Base-by-base conservation (phyloP, 2,329 filamentous ascomycete genomes). In the Macrophomina phaseolina region DNA sequence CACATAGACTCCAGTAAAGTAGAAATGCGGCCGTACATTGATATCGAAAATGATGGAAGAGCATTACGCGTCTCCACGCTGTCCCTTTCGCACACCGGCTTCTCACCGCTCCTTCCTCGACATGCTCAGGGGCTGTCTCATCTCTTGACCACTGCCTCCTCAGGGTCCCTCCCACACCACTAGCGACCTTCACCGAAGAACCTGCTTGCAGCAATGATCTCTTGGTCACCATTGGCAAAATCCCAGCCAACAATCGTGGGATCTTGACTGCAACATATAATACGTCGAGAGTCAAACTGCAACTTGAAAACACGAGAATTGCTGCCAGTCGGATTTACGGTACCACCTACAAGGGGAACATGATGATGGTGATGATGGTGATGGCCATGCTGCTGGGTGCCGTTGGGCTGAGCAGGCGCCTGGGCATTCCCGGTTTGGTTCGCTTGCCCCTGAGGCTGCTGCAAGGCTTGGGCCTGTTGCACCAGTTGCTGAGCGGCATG, bases 221-320 rank as follows among this genome's bases (percentile, higher is more conserved):
- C 91, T 65, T 86, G 80, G 70, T 99, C 94, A 4, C 88, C 90
- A 71, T 93, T 92, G 67, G 93, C 95, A 84, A 98, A 99, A 78
- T 99, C 95, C 95, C 95, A 99, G 0, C 94, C 95, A 0, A 98
- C 93, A 74, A 99, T 98, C 16, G 91, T 89, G 46, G 90, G 90
- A 66, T 95, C 93, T 77, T 98, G 94, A 70, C 91, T 95, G 76
- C 94, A 97, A 81, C 94, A 97, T 65, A 99, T 91, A 71, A 99
- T 96, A 72, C 94, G 89, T 28, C 93, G 87, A 0, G 93, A 92
- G 76, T 99, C 95, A 72, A 97, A 99, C 77, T 99, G 95, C 42
- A 98, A 84, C 79, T 99, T 99, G 83, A 98, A 99, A 3, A 99
- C 91, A 30, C 95, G 79, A 11, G 87, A 85, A 42, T 83, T 84